Conservation (phyloP, 2,329 filamentous ascomycete species). For the Colletotrichum echinochloae region DNA sequence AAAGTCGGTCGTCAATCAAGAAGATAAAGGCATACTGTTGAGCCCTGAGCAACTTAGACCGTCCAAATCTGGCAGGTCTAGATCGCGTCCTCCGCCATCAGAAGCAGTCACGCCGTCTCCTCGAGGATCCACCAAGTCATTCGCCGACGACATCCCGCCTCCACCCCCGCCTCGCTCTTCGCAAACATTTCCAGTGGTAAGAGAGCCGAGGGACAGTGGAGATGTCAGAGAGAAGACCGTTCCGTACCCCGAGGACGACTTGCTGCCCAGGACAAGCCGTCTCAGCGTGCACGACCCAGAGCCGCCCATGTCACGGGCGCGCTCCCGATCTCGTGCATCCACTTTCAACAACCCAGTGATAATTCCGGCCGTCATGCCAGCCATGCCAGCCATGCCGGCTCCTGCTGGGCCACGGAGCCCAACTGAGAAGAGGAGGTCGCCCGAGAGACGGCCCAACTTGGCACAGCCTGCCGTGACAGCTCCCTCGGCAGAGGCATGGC, state of each 20-base stretch:
- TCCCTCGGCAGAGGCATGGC: slow-evolving; percentile 52
- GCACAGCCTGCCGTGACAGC: slow-evolving; percentile 7
- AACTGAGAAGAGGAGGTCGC: slow-evolving; percentile 44
- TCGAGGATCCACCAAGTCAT: slow-evolving; percentile 39
- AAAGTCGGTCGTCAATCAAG: slow-evolving; percentile 52
- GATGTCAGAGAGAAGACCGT: slow-evolving; percentile 42
- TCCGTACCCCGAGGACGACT: slow-evolving; percentile 46
- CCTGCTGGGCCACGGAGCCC: slow-evolving; percentile 41
- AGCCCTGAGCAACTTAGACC: slow-evolving; percentile 43
- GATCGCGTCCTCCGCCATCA: slow-evolving; percentile 50
- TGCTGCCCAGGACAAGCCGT: slow-evolving; percentile 45
- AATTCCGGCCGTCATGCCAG: slow-evolving; percentile 42
- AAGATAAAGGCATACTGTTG: slow-evolving; percentile 45
- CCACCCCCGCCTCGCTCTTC: slow-evolving; percentile 44
- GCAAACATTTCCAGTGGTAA: slow-evolving; percentile 47
- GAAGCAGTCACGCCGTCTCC: slow-evolving; percentile 50
- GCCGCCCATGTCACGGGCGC: slow-evolving; percentile 22
- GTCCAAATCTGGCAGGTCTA: slow-evolving; percentile 45
- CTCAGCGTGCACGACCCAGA: slow-evolving; percentile 33
- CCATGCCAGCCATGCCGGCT: slow-evolving; percentile 42
- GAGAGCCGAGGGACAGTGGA: slow-evolving; percentile 31
- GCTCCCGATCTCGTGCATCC: slow-evolving; percentile 45
- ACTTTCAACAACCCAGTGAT: slow-evolving; percentile 44
- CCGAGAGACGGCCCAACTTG: slow-evolving; percentile 34
- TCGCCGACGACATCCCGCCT: slow-evolving; percentile 35